Evolutionary conservation across 2,329 filamentous ascomycete genomes (phyloP), one percentile per base, ranked within the genome.

Genomic region (Clonostachys byssicola): DNA sequence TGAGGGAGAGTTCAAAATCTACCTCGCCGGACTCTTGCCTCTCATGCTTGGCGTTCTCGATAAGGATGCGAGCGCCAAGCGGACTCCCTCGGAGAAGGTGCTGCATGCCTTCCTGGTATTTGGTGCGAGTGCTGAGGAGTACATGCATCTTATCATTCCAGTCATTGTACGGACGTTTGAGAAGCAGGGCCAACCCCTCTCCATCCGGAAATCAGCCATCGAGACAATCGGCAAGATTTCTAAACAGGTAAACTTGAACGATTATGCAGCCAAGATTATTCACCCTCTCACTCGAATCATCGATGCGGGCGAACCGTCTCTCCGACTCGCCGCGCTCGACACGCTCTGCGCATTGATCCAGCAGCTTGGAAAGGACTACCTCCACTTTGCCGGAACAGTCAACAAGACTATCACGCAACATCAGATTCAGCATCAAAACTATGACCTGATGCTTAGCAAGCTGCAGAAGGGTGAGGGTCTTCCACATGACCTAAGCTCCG

Each of bases 71-170:
- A 86, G 87, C 2, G 72, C 78, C 2, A 87, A 89, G 59, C 80
- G 90, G n/a, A 78, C 82, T 13, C 87, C 91, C 3, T 95, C 92
- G 0, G 91, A 96, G 62, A 86, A 87, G 56, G 92, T 99, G 5
- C 75, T 99, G 20, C 94, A 97, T 62, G 92, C 92, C 0, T 96
- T 99, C 65, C 72, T 99, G 30, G 89, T 99, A 1, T 99, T 99
- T 62, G 95, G 95, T 2, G 86, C 92, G 0, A 97, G 92, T 60
- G 89, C 88, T 12, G 94, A 99, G 63, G 94, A 99, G 64, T 99
- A 99, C 65, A 99, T 99, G 94, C 94, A 99, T 63, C 77, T 99
- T 45, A 97, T 99, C 55, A 89, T 99, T 45, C 94, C 94, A 0
- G 90, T 95, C 35, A 91, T 99, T 59, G 92, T 99, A 9, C 85